phyloP scores from a whole-genome alignment of 345 rosid genomes.

The Leavenworthia alabamica region DNA sequence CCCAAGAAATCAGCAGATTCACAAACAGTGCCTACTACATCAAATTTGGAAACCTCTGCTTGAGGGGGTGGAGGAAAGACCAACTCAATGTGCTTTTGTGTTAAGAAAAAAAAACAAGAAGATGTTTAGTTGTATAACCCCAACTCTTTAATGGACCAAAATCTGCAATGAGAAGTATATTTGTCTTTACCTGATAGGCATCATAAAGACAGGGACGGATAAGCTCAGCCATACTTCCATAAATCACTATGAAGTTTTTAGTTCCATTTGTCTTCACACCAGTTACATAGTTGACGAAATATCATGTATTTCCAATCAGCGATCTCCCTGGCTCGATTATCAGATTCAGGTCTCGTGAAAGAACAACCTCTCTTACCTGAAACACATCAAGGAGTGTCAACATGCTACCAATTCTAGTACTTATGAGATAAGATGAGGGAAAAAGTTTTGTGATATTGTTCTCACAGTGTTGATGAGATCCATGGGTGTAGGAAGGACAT shows the following conservation, averaged over 20 bases:
- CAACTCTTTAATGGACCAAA: background rate
- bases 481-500: too few species aligned
- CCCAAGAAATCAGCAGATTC: too few species aligned
- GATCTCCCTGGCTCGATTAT: slow-evolving; percentile 98
- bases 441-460: slow-evolving; percentile 7
- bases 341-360: slow-evolving; percentile 66
- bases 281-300: slow-evolving; percentile 85
- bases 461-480: slow-evolving; percentile 92
- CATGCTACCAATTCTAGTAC: background rate
- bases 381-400: background rate
- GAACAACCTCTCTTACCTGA: slow-evolving; percentile 84
- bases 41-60: slow-evolving; percentile 63
- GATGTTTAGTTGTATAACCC: slow-evolving; percentile 10
- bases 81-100: slow-evolving; percentile 81
- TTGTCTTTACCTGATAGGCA: slow-evolving; percentile 81
- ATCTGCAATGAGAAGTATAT: background rate
- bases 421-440: background rate
- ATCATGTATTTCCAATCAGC: slow-evolving; percentile 89
- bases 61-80: slow-evolving; percentile 65
- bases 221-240: slow-evolving; percentile 98
- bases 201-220: slow-evolving; percentile 97
- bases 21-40: slow-evolving; percentile 98
- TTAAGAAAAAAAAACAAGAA: slow-evolving; percentile 16
- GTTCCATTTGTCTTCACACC: too few species aligned
- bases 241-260: slow-evolving; percentile 78